These are phyloP conservation scores for Aureobasidium sp. DNA, from an alignment of 2,329 filamentous ascomycete genomes.

Conservation along the genomic window DNA sequence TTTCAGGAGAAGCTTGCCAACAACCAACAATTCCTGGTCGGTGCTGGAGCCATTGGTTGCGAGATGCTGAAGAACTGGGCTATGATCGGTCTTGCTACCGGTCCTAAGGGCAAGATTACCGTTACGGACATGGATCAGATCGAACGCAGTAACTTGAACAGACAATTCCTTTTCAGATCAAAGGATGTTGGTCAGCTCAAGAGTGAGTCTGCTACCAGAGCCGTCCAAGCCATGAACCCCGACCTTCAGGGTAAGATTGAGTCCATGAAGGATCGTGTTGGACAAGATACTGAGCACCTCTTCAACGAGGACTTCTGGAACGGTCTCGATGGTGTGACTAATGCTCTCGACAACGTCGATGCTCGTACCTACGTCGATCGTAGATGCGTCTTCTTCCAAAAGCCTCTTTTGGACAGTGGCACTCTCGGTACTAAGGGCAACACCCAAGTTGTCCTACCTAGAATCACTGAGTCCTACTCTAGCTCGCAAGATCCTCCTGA, in stretches of 20 bases:
- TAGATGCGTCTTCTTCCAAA: constrained; percentile 96
- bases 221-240: constrained; percentile 93
- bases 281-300: constrained; percentile 82
- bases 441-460: constrained; percentile 88
- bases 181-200: constrained; percentile 94
- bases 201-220: constrained; percentile 85
- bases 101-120: constrained; percentile 78
- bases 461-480: constrained; percentile 92
- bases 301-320: constrained; percentile 95
- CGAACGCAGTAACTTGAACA: constrained; percentile 96
- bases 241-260: constrained; percentile 81
- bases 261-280: constrained; percentile 81
- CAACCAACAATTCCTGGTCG: constrained; percentile 86
- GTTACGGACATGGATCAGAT: constrained; percentile 99
- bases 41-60: constrained; percentile 93
- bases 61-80: constrained; percentile 99
- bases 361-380: constrained; percentile 94
- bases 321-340: constrained; percentile 81
- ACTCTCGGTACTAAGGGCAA: constrained; percentile 99
- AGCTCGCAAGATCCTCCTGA: constrained; percentile 95
- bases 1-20: constrained; percentile 93
- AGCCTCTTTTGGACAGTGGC: constrained; percentile 90
- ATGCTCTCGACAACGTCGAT: constrained; percentile 95
- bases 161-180: constrained; percentile 90
- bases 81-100: constrained; percentile 90